Base-by-base conservation (phyloP, 2,329 filamentous ascomycete species). In the Ophiostoma piceae region DNA sequence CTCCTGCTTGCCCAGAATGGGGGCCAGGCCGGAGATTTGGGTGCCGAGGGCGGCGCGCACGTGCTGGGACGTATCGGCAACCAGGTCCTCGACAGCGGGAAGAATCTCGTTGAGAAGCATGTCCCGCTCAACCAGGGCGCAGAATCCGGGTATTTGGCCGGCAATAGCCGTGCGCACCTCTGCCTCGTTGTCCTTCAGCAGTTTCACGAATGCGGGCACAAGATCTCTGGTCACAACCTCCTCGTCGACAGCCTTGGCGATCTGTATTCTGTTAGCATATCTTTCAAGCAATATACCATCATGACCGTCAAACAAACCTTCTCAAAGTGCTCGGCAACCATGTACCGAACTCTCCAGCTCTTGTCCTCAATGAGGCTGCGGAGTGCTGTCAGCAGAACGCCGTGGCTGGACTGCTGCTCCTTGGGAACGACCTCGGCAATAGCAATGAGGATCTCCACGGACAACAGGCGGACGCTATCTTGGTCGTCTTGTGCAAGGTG, bases 311-410 rank as follows among this genome's bases (percentile, higher is more conserved):
- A 69, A 62, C 77, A 67, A 77, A 92, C 92, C 90, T 98, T 97
- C 81, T 99, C 95, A 77, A 97, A 99, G 78, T 93, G 88, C 80
- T 99, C 95, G 67, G 95, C 95, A 76, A 99, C 95, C 95, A 99
- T 99, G 81, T 98, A 99, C 79, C 95, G 88, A 72, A 99, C 95
- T 77, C 95, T 89, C 95, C 95, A 99, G 83, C 95, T 98, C 87
- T 98, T 99, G 80, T 99, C 95, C 77, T 97, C 95, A 81, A 99
- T 98, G 77, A 99, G 82, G 81, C 88, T 96, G 76, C 95, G 90
- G 77, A 99, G 83, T 65, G 94, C 93, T 67, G 92, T 94, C 76
- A 99, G 84, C 71, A 99, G 83, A 70, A 98, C 92, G 68, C 94
- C 95, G 77, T 98, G 94, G 81, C 94, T 97, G 65, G 92, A 90